These are phyloP conservation scores for Sarocladium brachiariae DNA, from an alignment of 2,329 filamentous ascomycete genomes.

Conservation along the genomic window DNA sequence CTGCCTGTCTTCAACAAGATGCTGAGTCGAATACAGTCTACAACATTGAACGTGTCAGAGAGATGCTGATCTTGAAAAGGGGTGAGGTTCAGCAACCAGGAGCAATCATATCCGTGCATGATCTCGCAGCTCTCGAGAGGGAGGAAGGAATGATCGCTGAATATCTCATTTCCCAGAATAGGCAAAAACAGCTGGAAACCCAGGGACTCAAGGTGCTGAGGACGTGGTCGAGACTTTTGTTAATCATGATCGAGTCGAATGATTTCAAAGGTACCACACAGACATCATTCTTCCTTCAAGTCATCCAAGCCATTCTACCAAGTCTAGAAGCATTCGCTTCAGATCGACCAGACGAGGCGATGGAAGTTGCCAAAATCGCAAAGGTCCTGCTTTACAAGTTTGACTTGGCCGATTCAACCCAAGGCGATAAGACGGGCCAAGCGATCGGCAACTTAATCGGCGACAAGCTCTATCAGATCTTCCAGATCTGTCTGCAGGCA, in stretches of 20 bases:
- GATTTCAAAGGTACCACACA: constrained; percentile 68
- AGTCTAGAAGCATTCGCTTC: constrained; percentile 74
- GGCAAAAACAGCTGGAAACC: constrained; percentile 48
- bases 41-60: constrained; percentile 62
- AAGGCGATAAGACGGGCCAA: constrained; percentile 35
- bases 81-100: constrained; percentile 50
- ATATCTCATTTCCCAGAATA: constrained; percentile 58
- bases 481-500: constrained; percentile 77
- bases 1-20: constrained; percentile 55
- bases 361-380: constrained; percentile 71
- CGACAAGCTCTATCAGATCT: constrained; percentile 85
- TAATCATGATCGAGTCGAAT: constrained; percentile 75
- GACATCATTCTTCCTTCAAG: constrained; percentile 75
- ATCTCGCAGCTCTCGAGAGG: constrained; percentile 42
- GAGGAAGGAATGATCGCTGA: constrained; percentile 56
- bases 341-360: constrained; percentile 61
- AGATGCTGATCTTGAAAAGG: constrained; percentile 65
- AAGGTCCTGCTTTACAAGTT: constrained; percentile 66
- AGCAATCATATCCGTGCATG: constrained; percentile 41
- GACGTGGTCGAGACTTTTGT: constrained; percentile 78
- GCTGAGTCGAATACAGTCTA: constrained; percentile 53
- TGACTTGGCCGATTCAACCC: constrained; percentile 40
- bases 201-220: constrained; percentile 62
- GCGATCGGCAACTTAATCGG: constrained; percentile 66
- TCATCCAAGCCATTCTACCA: constrained; percentile 79